Evolutionary conservation across 257 asterid genomes (phyloP).

Genomic region (Solanum virginianum): DNA sequence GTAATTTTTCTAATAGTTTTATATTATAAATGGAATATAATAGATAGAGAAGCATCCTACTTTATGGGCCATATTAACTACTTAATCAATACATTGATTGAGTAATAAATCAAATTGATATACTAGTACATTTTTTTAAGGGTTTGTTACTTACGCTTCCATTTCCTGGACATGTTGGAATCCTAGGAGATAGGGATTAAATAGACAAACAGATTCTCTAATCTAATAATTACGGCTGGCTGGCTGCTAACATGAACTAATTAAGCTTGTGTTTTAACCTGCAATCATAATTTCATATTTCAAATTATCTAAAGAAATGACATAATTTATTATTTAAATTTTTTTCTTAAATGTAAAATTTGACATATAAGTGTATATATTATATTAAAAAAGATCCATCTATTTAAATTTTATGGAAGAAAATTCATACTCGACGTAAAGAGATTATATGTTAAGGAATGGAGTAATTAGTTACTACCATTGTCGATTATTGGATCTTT

Average conservation of each 20-base stretch:
- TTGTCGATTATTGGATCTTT: too few relatives aligned
- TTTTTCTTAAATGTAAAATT: too few relatives aligned
- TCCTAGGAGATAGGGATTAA: constrained; percentile 31
- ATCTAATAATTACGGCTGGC: neutral
- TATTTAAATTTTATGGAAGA: too few relatives aligned
- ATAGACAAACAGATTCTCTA: constrained; percentile 25
- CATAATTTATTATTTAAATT: too few relatives aligned
- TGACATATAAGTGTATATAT: too few relatives aligned
- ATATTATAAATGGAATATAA: neutral
- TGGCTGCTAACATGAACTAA: neutral
- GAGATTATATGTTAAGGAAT: too few relatives aligned
- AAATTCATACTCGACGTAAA: too few relatives aligned
- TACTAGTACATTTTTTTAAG: neutral
- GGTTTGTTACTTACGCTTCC: constrained; percentile 11
- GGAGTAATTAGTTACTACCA: too few relatives aligned
- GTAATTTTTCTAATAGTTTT: too few relatives aligned
- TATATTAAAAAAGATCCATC: too few relatives aligned
- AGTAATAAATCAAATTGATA: neutral
- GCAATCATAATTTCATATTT: too few relatives aligned
- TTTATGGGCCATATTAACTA: neutral
- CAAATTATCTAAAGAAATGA: too few relatives aligned
- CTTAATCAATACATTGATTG: neutral
- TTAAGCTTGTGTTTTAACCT: neutral
- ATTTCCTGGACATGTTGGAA: constrained; percentile 50
- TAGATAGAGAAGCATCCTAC: neutral